These are phyloP conservation scores for Xylaria sp. DNA, from an alignment of 495 filamentous ascomycete genomes.

Conservation along the genomic window DNA sequence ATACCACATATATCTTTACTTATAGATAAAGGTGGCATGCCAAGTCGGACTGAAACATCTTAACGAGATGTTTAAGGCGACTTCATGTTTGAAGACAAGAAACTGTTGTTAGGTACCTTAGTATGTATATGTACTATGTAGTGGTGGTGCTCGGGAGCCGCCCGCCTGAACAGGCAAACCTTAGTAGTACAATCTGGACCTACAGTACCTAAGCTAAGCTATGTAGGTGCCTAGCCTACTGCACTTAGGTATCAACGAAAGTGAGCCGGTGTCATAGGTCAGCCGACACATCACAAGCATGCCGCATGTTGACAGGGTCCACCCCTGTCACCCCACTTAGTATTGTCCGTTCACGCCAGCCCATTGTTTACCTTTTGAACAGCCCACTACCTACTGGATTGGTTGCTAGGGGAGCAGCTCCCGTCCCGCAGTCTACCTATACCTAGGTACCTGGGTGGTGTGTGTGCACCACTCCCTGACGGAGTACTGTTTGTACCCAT, in stretches of 20 bases:
- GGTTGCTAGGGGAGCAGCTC: conserved; percentile 26
- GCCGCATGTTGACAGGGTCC: neutral
- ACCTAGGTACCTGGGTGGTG: neutral
- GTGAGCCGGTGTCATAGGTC: neutral
- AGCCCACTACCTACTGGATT: conserved; percentile 30
- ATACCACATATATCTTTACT: no score
- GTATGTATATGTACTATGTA: neutral
- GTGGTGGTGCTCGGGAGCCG: no score
- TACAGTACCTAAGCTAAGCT: neutral
- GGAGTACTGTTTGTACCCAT: neutral
- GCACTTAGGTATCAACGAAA: neutral
- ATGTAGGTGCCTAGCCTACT: neutral
- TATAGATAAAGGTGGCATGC: neutral
- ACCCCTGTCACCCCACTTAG: conserved; percentile 1
- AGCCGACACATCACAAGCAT: conserved; percentile 11
- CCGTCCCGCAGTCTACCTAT: conserved; percentile 1
- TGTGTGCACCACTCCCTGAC: neutral
- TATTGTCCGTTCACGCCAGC: neutral
- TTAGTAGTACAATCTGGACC: no score
- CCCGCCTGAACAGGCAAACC: no score
- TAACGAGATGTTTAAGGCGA: neutral
- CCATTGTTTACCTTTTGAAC: conserved; percentile 23
- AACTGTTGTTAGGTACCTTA: no score
- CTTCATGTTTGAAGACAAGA: neutral
- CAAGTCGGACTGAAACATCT: neutral